A percentile compares a stretch with the other conserved stretches of the same genome.
Conservation (phyloP, 257 asterid species). For the Galeopsis tetrahit region DNA sequence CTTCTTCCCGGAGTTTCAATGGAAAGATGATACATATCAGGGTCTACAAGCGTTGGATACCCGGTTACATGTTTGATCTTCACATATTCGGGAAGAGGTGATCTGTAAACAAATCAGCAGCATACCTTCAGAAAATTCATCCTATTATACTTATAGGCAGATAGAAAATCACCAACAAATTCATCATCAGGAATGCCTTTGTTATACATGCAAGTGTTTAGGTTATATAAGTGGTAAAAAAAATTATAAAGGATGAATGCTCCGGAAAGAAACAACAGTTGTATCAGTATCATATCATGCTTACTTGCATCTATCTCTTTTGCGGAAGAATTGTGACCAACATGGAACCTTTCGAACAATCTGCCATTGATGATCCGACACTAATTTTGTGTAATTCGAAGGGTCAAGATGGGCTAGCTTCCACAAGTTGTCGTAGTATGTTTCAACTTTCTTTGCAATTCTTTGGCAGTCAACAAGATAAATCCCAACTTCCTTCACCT, state of each 20-base stretch:
- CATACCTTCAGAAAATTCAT: not conserved
- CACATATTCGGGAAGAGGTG: slow-evolving; percentile 70
- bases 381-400: slow-evolving; percentile 54
- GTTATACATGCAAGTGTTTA: not conserved
- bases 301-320: slow-evolving; percentile 71
- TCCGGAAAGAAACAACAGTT: not conserved
- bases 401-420: slow-evolving; percentile 76
- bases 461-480: slow-evolving; percentile 74
- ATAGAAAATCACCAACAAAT: not conserved
- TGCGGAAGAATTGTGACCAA: slow-evolving; percentile 76
- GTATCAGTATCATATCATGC: slow-evolving; percentile 17
- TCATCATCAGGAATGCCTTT: not conserved
- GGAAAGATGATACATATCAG: slow-evolving; percentile 45
- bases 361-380: slow-evolving; percentile 80
- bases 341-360: slow-evolving; percentile 71
- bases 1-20: slow-evolving; percentile 65
- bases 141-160: not conserved
- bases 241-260: not conserved
- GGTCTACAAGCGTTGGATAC: slow-evolving; percentile 70
- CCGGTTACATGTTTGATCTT: slow-evolving; percentile 63
- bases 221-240: not conserved
- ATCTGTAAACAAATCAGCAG: slow-evolving; percentile 44
- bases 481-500: slow-evolving; percentile 90
- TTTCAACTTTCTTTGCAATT: slow-evolving; percentile 57
- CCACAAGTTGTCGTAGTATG: slow-evolving; percentile 74